Evolutionary conservation across 768 basidiomycete genomes (phyloP), one percentile per base, ranked within the genome.

Genomic region (Paxillus rubicundulus): DNA sequence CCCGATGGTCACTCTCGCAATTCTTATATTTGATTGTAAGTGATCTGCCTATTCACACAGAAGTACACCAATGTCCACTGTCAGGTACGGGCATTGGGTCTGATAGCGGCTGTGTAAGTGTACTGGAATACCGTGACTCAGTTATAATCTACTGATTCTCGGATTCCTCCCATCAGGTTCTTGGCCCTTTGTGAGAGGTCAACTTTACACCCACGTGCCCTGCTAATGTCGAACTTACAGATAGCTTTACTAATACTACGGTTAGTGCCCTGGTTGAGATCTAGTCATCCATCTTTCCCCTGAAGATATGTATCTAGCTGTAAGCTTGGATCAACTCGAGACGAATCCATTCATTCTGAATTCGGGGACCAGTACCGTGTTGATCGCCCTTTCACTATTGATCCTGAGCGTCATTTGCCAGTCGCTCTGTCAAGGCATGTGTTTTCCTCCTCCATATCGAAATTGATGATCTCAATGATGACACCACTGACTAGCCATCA

Each of bases 341-440:
- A 45, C 12, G 10, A 7, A 30, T 17, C 33, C 50, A 18, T 27
- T 37, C 12, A 40, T 3, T 1, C 32, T 47, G 24, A 57, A 24
- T 9, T 10, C 4, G 4, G 14, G 5, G 12, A n/a, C 9, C 24
- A 59, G 52, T 13, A 8, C 18, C 18, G 0, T 10, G 30, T 2
- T 1, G 1, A 30, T n/a, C 27, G 2, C 20, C 40, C 2, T 9
- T 20, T 3, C 30, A 17, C 9, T 39, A 9, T 9, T 58, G 16
- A 16, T 27, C n/a, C 59, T 37, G 39, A 36, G 16, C 12, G 3
- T 59, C 12, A 36, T 30, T 6, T 17, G 51, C 18, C 21, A 14
- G 38, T 2, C 27, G 9, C 21, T 65, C n/a, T 62, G 61, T 34
- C 62, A 64, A 63, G 52, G 62, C 28, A 12, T 9, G 42, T 44